phyloP scores from a whole-genome alignment of 371 early-diverging fungal genomes.

The Syncephalastrum monosporum region DNA sequence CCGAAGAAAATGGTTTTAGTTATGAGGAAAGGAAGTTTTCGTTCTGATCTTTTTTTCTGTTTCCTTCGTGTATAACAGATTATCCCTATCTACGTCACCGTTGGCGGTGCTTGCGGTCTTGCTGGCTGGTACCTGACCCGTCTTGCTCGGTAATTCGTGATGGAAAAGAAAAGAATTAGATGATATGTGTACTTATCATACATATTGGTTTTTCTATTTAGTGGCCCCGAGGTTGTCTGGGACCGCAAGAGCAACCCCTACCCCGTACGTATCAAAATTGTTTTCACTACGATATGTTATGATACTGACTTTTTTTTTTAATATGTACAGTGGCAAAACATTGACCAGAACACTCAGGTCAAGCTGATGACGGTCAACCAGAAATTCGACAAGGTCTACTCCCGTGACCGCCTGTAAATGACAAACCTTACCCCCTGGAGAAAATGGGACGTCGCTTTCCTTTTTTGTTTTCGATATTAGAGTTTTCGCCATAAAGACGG shows the following conservation, averaged over 20 bases:
- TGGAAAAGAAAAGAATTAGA: slow-evolving; percentile 2
- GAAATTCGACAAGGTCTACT: slow-evolving; percentile 47
- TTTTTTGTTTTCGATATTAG: no score
- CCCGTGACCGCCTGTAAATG: slow-evolving; percentile 33
- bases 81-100: slow-evolving; percentile 46
- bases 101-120: slow-evolving; percentile 50
- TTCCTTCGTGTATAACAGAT: slow-evolving; percentile 11
- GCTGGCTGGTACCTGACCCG: slow-evolving; percentile 50
- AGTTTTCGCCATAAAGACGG: no score
- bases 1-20: no score
- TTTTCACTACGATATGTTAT: slow-evolving; percentile 2
- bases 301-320: not conserved
- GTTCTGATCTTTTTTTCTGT: no score
- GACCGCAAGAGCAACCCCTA: slow-evolving; percentile 53
- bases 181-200: slow-evolving; percentile 2
- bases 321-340: slow-evolving; percentile 41
- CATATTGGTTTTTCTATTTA: slow-evolving; percentile 7
- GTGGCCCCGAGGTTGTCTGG: slow-evolving; percentile 57
- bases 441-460: no score
- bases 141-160: slow-evolving; percentile 31
- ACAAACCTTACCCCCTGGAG: not conserved
- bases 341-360: slow-evolving; percentile 52
- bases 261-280: slow-evolving; percentile 28
- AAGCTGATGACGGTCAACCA: slow-evolving; percentile 56
- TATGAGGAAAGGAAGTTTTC: no score